Evolutionary conservation across 345 rosid species (phyloP).

Genomic region (Salix caprea): DNA sequence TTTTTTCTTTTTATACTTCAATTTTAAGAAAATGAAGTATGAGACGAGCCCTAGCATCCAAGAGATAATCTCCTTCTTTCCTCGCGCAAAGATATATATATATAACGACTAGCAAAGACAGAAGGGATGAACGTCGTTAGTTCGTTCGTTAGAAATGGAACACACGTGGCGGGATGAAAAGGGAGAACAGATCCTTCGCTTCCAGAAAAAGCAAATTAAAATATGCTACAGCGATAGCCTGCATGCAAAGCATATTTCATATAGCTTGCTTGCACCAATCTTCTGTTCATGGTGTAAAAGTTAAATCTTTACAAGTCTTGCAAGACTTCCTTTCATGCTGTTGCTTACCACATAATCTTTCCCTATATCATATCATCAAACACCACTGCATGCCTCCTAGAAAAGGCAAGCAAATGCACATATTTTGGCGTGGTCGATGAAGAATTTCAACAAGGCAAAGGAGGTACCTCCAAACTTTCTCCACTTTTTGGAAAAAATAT

Average conservation of each 20-base stretch:
- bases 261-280: background rate
- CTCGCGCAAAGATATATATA: no score
- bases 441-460: slow-evolving; percentile 18
- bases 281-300: slow-evolving; percentile 11
- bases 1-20: no score
- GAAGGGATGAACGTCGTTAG: no score
- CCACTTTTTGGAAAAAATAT: background rate
- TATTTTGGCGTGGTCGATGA: slow-evolving; percentile 15
- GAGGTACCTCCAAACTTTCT: slow-evolving; percentile 19
- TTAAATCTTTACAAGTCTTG: background rate
- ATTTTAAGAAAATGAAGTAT: no score
- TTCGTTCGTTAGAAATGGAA: background rate
- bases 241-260: slow-evolving; percentile 6
- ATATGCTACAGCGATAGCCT: background rate
- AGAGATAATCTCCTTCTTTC: no score
- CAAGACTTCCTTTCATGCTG: slow-evolving; percentile 3
- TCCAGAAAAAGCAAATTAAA: slow-evolving; percentile 22
- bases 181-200: slow-evolving; percentile 28
- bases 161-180: background rate
- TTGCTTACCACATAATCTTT: slow-evolving; percentile 1
- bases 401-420: background rate
- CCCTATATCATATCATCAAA: background rate
- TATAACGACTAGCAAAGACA: no score
- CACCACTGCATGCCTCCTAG: background rate
- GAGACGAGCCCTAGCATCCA: no score